Evolutionary conservation across 371 early-diverging fungal genomes (phyloP).

Genomic region (Actinomucor elegans): DNA sequence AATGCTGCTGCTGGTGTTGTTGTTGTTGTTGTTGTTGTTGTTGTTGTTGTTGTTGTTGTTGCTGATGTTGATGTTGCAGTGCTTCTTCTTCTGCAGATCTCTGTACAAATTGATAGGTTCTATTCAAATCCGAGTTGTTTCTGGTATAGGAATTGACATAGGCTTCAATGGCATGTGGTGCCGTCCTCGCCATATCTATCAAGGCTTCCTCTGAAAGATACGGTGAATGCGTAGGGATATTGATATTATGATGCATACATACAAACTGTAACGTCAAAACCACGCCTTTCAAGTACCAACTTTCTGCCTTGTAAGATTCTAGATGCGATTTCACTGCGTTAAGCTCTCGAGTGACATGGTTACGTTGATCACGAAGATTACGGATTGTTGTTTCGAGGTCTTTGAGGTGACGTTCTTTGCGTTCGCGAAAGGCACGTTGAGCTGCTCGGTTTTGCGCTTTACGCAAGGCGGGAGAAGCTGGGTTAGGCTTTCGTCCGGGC

Average conservation of each 20-base stretch:
- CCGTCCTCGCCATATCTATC: conserved; percentile 29
- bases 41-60: too few relatives aligned
- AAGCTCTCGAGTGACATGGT: conserved; percentile 41
- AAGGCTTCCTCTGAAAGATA: conserved; percentile 34
- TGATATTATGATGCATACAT: conserved; percentile 37
- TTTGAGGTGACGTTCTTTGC: conserved; percentile 70
- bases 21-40: too few relatives aligned
- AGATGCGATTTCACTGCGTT: conserved; percentile 41
- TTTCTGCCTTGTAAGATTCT: conserved; percentile 58
- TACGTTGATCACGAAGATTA: conserved; percentile 56
- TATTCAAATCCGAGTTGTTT: conserved; percentile 37
- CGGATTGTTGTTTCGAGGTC: conserved; percentile 65
- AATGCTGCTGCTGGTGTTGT: background rate
- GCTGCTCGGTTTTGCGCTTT: conserved; percentile 82
- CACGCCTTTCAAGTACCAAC: conserved; percentile 54
- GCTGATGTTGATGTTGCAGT: too few relatives aligned
- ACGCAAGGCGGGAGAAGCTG: conserved; percentile 64
- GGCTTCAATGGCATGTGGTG: conserved; percentile 41
- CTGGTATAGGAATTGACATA: conserved; percentile 41
- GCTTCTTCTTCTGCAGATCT: too few relatives aligned
- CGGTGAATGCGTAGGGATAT: conserved; percentile 42
- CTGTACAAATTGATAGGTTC: too few relatives aligned
- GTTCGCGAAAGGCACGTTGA: conserved; percentile 77
- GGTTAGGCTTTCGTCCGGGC: conserved; percentile 80
- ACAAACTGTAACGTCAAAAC: conserved; percentile 52